A percentile compares a stretch with the other conserved stretches of the same genome.
These are phyloP conservation scores for baker's yeast (Saccharomyces cerevisiae) DNA, from an alignment of 805 yeast genomes.

Conservation along the genomic window DNA sequence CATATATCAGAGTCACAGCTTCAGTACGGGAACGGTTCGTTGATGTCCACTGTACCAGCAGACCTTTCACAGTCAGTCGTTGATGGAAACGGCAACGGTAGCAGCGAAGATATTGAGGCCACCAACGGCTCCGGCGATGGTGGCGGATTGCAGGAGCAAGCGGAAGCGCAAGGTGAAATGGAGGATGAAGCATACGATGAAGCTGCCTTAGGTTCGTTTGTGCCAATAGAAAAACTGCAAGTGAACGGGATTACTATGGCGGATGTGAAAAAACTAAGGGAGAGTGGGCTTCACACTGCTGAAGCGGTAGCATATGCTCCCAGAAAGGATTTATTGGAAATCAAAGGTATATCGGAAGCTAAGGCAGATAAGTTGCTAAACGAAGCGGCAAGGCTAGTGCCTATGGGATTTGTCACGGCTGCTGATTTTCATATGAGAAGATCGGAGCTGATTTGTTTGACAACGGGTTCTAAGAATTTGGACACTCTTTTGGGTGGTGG, in stretches of 20 bases:
- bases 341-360: slow-evolving; percentile 91
- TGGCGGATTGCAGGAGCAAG: slow-evolving; percentile 3
- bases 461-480: slow-evolving; percentile 91
- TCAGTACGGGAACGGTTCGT: slow-evolving; percentile 4
- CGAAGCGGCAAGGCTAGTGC: slow-evolving; percentile 82
- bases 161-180: slow-evolving; percentile 2
- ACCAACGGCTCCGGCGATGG: slow-evolving; percentile 3
- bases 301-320: slow-evolving; percentile 93
- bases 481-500: slow-evolving; percentile 95
- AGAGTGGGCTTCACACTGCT: slow-evolving; percentile 80
- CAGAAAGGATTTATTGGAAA: slow-evolving; percentile 61
- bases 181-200: slow-evolving; percentile 42
- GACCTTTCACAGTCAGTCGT: slow-evolving; percentile 10
- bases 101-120: slow-evolving; percentile 2
- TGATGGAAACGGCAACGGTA: slow-evolving; percentile 1
- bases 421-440: slow-evolving; percentile 87
- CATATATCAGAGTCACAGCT: slow-evolving; percentile 1
- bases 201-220: slow-evolving; percentile 33
- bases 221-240: slow-evolving; percentile 32
- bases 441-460: slow-evolving; percentile 81
- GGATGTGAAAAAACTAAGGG: slow-evolving; percentile 73
- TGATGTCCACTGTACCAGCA: slow-evolving; percentile 22
- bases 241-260: slow-evolving; percentile 80
- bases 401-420: slow-evolving; percentile 96
- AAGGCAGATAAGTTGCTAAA: slow-evolving; percentile 79